Evolutionary conservation across 306 rosid genomes (phyloP).

Genomic region (Vicia faba): DNA sequence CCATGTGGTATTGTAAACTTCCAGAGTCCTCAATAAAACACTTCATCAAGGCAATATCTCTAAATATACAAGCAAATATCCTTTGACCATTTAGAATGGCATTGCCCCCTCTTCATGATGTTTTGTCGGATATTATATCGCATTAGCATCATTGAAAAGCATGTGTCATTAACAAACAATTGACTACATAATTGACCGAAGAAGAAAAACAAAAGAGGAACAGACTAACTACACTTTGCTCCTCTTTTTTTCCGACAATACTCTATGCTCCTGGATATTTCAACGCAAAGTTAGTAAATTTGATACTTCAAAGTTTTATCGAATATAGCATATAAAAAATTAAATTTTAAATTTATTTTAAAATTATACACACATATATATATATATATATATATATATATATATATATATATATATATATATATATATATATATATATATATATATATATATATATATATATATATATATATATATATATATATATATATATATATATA

Average conservation of each 20-base stretch:
- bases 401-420: no score
- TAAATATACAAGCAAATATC: not conserved
- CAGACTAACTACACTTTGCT: not conserved
- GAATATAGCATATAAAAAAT: no score
- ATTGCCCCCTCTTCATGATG: conserved; percentile 20
- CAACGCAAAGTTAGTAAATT: not conserved
- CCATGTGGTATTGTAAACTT: not conserved
- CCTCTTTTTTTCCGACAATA: not conserved
- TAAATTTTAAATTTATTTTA: no score
- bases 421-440: no score
- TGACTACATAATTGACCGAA: not conserved
- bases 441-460: no score
- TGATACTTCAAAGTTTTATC: no score
- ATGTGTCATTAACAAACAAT: not conserved
- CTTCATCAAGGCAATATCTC: not conserved
- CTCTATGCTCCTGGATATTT: not conserved
- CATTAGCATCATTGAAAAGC: not conserved
- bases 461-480: no score
- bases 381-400: no score
- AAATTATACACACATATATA: no score
- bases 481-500: no score
- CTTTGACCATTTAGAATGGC: conserved; percentile 4
- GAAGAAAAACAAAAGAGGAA: not conserved
- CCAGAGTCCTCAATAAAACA: not conserved
- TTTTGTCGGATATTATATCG: conserved; percentile 24